phyloP scores from a whole-genome alignment of 257 asterid genomes.

The Echium plantagineum region DNA sequence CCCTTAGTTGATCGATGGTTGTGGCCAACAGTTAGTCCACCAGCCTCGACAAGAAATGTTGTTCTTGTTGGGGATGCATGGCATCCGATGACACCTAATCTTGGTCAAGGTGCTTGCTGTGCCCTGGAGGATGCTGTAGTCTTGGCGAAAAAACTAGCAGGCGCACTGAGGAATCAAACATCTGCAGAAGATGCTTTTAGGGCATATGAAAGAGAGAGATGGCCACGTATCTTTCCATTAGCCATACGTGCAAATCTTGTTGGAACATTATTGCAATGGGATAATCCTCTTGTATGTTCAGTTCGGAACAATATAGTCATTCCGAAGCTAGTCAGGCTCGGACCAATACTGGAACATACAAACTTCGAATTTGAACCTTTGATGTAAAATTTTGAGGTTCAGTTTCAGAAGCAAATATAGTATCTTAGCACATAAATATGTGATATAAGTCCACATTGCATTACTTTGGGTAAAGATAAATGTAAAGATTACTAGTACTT shows the following conservation, averaged over 20 bases:
- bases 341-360: constrained; percentile 62
- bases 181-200: constrained; percentile 51
- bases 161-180: constrained; percentile 23
- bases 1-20: constrained; percentile 75
- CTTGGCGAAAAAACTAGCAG: constrained; percentile 34
- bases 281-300: constrained; percentile 49
- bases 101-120: constrained; percentile 90
- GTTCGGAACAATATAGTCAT: constrained; percentile 46
- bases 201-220: constrained; percentile 42
- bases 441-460: no score
- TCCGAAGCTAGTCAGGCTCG: constrained; percentile 55
- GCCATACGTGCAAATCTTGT: constrained; percentile 47
- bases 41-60: constrained; percentile 51
- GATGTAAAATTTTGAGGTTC: neutral
- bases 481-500: no score
- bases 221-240: constrained; percentile 60
- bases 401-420: neutral
- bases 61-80: constrained; percentile 87
- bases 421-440: no score
- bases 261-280: constrained; percentile 56
- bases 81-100: constrained; percentile 98
- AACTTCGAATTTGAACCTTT: constrained; percentile 48
- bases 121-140: constrained; percentile 75
- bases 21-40: constrained; percentile 70
- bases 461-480: no score